These are phyloP conservation scores for Salix viminalis DNA, from an alignment of 345 rosid genomes.

Conservation along the genomic window DNA sequence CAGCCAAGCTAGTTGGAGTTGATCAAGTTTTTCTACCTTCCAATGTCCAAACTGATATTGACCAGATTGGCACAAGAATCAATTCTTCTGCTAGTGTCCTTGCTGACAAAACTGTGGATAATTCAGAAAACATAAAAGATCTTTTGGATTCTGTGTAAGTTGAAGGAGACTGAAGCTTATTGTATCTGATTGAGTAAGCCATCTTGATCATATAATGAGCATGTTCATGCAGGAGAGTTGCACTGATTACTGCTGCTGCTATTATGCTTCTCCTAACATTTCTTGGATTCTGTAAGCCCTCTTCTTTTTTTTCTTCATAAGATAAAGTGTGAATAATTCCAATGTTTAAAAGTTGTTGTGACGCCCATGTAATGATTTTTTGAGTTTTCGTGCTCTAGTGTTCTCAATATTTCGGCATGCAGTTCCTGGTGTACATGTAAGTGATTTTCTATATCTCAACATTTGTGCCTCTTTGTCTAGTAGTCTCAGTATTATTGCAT, in stretches of 20 bases:
- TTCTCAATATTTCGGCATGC: constrained; percentile 77
- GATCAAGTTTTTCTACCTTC: constrained; percentile 69
- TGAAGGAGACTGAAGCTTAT: background rate
- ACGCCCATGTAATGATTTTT: background rate
- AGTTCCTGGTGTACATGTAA: constrained; percentile 73
- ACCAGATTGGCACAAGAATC: constrained; percentile 57
- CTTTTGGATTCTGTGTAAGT: constrained; percentile 73
- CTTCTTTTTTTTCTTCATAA: background rate
- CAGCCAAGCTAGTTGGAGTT: constrained; percentile 67
- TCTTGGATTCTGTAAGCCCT: constrained; percentile 73
- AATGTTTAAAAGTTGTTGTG: background rate
- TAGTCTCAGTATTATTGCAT: background rate
- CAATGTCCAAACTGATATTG: constrained; percentile 82
- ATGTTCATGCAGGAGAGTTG: constrained; percentile 50
- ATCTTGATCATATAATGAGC: background rate
- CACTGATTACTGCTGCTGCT: constrained; percentile 60
- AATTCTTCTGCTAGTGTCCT: constrained; percentile 51
- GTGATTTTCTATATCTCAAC: constrained; percentile 16
- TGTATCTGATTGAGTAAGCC: background rate
- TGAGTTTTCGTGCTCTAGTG: constrained; percentile 38
- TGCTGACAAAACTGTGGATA: constrained; percentile 46
- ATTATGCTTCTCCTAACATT: constrained; percentile 74
- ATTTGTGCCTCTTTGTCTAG: background rate
- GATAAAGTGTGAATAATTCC: background rate
- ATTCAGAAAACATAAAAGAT: constrained; percentile 53